Evolutionary conservation across 2,329 filamentous ascomycete species (phyloP), one percentile per base, ranked within the genome.

Genomic region (Fusarium sp.): DNA sequence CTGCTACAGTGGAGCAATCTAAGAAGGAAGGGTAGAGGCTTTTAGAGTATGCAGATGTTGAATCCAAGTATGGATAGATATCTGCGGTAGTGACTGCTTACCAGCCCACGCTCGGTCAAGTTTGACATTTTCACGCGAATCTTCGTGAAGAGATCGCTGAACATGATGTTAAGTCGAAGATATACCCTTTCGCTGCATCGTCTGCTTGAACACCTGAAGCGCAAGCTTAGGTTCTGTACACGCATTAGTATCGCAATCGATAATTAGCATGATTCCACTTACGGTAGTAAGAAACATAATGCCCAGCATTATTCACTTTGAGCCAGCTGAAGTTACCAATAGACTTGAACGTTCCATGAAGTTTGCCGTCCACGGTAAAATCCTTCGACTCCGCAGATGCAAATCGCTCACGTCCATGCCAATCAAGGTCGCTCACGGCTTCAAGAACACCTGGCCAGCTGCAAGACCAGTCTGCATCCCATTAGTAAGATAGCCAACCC

Each of bases 291-390:
- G 31, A 34, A 6, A 34, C 31, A 11, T 34, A 34, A 18, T 89
- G 87, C 1, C 88, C 87, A 6, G 87, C 83, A 67, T 88, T 83
- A 69, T 86, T 88, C 12, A 89, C 84, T 0, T 87, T 81, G n/a
- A 85, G 82, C 76, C 88, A 90, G 4, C 83, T 85, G 62, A 89
- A 81, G 67, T 93, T 93, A 19, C 69, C 64, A 21, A 67, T 56
- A 0, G 73, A 81, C 79, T 89, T 88, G 74, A 82, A 87, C 28
- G 80, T 79, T 4, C 86, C 86, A 30, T 78, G 80, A 31, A 81
- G 74, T 16, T 74, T 79, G 2, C 86, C 86, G 43, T 80, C 76
- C 1, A 88, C 82, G 0, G 79, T 86, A 65, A 87, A 88, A 67
- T 61, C 70, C 59, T n/a, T 83, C 64, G n/a, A 72, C 16, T 58